phyloP scores from a whole-genome alignment of 352 stramenopile species.

The Blastocystis hominis region DNA sequence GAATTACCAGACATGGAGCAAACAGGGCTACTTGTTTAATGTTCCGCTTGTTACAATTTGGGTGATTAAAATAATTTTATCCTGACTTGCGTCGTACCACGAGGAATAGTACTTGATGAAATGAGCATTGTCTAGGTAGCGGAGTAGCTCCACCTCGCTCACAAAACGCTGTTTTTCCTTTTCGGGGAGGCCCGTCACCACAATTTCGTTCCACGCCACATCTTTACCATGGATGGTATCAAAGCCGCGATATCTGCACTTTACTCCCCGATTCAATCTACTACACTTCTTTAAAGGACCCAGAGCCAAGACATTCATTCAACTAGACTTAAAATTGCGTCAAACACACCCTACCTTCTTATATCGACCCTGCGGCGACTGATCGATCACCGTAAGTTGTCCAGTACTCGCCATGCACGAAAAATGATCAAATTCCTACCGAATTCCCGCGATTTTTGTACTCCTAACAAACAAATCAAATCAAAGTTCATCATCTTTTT shows the following conservation, averaged over 20 bases:
- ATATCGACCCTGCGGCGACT: conserved; percentile 36
- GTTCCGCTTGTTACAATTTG: conserved; percentile 91
- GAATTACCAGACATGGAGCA: not conserved
- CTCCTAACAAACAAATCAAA: not conserved
- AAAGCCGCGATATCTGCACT: conserved; percentile 76
- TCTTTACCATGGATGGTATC: conserved; percentile 96
- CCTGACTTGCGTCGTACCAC: conserved; percentile 93
- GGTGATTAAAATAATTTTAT: conserved; percentile 96
- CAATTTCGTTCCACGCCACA: conserved; percentile 96
- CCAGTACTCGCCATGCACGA: not conserved
- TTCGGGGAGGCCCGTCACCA: conserved; percentile 84
- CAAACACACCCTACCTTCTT: not conserved
- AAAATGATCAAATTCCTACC: not conserved
- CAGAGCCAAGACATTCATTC: conserved; percentile 41
- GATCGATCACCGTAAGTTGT: conserved; percentile 5
- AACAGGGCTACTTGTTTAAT: conserved; percentile 68
- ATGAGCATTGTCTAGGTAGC: conserved; percentile 93
- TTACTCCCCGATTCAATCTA: not conserved
- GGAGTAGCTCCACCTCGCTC: conserved; percentile 88
- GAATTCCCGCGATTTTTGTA: not conserved
- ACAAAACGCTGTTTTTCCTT: conserved; percentile 86
- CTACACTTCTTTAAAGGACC: conserved; percentile 52
- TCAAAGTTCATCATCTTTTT: conserved; percentile 38
- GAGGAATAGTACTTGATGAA: conserved; percentile 97
- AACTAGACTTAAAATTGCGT: not conserved